Base-by-base conservation (phyloP, 2,329 filamentous ascomycete species). In the Neopestalotiopsis sp. region DNA sequence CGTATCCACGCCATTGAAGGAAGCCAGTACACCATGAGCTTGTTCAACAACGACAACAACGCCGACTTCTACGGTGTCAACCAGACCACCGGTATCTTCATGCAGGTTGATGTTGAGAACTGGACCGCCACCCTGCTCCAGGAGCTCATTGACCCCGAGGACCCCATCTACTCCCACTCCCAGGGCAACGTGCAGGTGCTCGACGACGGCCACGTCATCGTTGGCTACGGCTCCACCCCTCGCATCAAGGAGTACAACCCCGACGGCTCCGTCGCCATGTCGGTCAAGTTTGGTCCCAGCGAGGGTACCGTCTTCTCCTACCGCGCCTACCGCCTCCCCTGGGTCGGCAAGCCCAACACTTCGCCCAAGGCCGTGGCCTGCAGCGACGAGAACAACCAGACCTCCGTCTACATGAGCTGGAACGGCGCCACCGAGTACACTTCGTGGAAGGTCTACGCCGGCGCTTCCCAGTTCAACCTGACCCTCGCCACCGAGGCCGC, bases 31-130 rank as follows among this genome's bases (percentile, higher is more conserved):
- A 69, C 71, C 0, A 70, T 81, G 12, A 80, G 76, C 65, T 68
- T 81, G 42, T 80, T 79, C 53, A 78, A 81, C 73, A 81, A 81
- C 59, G 78, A 76, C 59, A 80, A 80, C 34, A 75, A 72, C 12
- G 72, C 73, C 20, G 66, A 71, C 24, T 56, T 62, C 17, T 70
- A 70, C 4, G 71, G 73, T 12, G 62, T 73, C 53, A 71, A 74
- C 30, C 70, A 75, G 67, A 73, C 74, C 0, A 69, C 71, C 17
- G 76, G 75, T 12, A 61, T 76, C n/a, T 63, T 75, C 61, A 42
- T 77, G 17, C 72, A 68, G 1, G 20, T 76, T 5, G 67, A 76
- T 45, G 70, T 71, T 56, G 40, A 80, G 63, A 49, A 76, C 69
- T 66, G 78, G 75, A 67, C 76, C 73, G 67, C 78, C 68, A 73